Evolutionary conservation across 345 rosid species (phyloP), one percentile per base, ranked within the genome.

Genomic region (Reutealis trisperma): DNA sequence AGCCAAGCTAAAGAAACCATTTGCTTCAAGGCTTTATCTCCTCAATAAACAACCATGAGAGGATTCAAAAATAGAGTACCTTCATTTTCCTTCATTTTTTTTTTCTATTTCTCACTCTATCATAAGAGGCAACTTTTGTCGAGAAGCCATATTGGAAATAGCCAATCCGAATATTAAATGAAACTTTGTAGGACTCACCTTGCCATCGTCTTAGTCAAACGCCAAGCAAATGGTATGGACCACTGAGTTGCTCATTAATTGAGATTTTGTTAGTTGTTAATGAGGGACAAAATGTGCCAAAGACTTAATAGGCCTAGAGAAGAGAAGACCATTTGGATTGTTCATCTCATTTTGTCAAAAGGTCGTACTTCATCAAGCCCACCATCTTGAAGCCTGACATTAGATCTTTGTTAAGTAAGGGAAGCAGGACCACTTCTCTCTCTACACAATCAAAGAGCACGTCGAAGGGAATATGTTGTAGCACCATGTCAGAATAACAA

Each of bases 241-340:
- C 81, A 49, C 91, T 90, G 6, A 54, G 85, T 51, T 95, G 88
- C 15, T 93, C 93, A 1, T 18, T 75, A 32, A 84, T 19, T 3
- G 95, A 63, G 72, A 91, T 89, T 82, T 93, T 93, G 80, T 96
- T 96, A 80, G 98, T 96, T 72, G 95, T 92, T 77, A 90, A n/a
- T n/a, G n/a, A n/a, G n/a, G n/a, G n/a, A n/a, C n/a, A n/a, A n/a
- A n/a, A n/a, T n/a, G n/a, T n/a, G n/a, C n/a, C n/a, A n/a, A n/a
- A n/a, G n/a, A n/a, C n/a, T n/a, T n/a, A n/a, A n/a, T n/a, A n/a
- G n/a, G n/a, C n/a, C n/a, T n/a, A n/a, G n/a, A n/a, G n/a, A n/a
- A n/a, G n/a, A n/a, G n/a, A n/a, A n/a, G n/a, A n/a, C n/a, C n/a
- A n/a, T n/a, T n/a, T n/a, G n/a, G n/a, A n/a, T n/a, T n/a, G n/a